Conservation (phyloP, 108 stramenopile species). For the Cylindrotheca closterium region DNA sequence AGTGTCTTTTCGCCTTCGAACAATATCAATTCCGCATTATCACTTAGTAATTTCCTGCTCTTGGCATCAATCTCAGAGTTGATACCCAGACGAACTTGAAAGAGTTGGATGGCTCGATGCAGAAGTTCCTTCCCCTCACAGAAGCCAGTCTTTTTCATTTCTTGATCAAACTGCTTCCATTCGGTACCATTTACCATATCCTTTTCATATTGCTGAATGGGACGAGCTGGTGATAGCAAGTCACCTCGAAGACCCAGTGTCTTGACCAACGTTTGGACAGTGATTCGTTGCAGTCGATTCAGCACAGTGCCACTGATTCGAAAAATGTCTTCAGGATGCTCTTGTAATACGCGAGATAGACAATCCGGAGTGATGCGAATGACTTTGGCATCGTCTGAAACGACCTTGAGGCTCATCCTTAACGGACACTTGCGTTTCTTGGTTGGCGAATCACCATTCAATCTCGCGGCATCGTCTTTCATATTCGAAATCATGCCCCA, state of each 20-base stretch:
- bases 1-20: neutral
- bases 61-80: neutral
- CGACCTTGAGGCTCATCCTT: neutral
- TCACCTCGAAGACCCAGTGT: conserved; percentile 39
- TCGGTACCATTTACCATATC: neutral
- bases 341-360: conserved; percentile 31
- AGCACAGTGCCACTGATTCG: conserved; percentile 44
- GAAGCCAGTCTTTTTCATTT: neutral
- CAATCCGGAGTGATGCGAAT: conserved; percentile 37
- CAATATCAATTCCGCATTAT: neutral
- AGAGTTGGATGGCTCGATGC: neutral
- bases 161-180: neutral
- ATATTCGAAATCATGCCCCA: conserved; percentile 34
- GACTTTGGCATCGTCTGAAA: conserved; percentile 27
- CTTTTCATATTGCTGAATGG: neutral
- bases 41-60: neutral
- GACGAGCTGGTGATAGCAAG: conserved; percentile 17
- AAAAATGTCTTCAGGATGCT: conserved; percentile 41
- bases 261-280: conserved; percentile 44
- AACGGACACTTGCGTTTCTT: neutral
- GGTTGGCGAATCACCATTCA: conserved; percentile 22
- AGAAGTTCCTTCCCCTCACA: neutral
- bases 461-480: neutral
- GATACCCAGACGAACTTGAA: neutral
- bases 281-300: conserved; percentile 44